Evolutionary conservation across 345 rosid genomes (phyloP).

Genomic region (Kandelia obovata): DNA sequence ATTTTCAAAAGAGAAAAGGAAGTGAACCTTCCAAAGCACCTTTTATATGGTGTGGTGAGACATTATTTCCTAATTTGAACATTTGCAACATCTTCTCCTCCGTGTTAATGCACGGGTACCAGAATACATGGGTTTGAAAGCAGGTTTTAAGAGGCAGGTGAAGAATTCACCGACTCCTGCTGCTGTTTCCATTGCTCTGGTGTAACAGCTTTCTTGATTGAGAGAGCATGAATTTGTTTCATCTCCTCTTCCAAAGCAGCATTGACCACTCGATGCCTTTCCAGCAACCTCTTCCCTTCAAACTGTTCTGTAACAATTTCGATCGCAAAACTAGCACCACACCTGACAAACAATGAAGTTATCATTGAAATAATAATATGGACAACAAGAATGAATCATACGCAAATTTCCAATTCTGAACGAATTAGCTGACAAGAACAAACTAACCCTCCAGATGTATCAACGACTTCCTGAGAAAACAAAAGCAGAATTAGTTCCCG

Average conservation of each 20-base stretch:
- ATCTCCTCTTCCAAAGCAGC: conserved; percentile 76
- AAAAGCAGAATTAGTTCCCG: conserved; percentile 14
- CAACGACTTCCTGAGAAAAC: conserved; percentile 63
- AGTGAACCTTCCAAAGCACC: too few relatives aligned
- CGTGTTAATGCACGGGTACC: not conserved
- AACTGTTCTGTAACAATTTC: conserved; percentile 74
- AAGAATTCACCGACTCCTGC: conserved; percentile 44
- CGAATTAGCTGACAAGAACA: not conserved
- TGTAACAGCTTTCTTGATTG: conserved; percentile 67
- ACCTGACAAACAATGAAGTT: conserved; percentile 36
- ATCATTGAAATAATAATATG: not conserved
- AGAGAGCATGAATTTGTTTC: conserved; percentile 88
- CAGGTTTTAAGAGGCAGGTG: conserved; percentile 24
- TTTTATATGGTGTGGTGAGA: too few relatives aligned
- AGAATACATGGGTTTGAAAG: not conserved
- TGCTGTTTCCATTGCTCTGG: conserved; percentile 73
- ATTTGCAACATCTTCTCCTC: not conserved
- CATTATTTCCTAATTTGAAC: not conserved
- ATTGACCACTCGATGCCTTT: conserved; percentile 78
- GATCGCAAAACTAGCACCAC: conserved; percentile 73
- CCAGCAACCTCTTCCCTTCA: conserved; percentile 83
- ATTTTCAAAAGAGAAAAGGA: not conserved
- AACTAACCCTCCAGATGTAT: conserved; percentile 91
- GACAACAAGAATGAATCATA: not conserved
- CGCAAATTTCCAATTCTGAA: not conserved